Percentiles rank a stretch among this genome's conserved stretches.
These are phyloP conservation scores for Sanghuangporus sanghuang DNA, from an alignment of 1,284 basidiomycete species.

Conservation along the genomic window DNA sequence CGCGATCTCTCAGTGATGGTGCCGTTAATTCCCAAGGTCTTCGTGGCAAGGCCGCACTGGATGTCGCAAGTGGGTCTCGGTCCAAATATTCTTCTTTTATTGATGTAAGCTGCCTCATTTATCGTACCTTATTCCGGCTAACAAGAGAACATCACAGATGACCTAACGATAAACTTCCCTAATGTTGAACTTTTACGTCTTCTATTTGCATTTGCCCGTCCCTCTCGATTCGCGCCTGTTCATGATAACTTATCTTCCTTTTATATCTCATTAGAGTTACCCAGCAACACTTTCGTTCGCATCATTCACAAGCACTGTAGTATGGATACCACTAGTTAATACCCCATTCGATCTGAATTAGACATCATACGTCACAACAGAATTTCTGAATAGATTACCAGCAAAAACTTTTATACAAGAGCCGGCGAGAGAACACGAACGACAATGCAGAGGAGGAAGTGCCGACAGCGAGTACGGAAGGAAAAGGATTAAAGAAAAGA, in stretches of 20 bases:
- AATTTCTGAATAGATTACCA: neutral
- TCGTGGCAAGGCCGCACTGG: neutral
- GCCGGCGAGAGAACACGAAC: neutral
- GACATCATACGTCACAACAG: too few relatives aligned
- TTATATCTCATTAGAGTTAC: too few relatives aligned
- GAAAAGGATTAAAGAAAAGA: neutral
- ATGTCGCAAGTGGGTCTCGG: neutral
- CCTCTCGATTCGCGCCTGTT: too few relatives aligned
- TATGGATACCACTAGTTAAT: neutral
- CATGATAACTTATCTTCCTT: too few relatives aligned
- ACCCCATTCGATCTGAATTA: neutral
- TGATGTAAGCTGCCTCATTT: neutral
- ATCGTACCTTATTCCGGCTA: neutral
- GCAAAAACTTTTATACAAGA: neutral
- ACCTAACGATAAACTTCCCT: neutral
- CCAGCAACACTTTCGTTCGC: too few relatives aligned
- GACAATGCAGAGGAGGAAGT: neutral
- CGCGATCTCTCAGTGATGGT: neutral
- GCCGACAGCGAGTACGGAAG: neutral
- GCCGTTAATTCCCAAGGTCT: neutral
- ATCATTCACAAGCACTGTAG: too few relatives aligned
- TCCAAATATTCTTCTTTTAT: neutral
- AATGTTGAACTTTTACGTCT: neutral
- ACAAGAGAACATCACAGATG: neutral
- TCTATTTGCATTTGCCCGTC: too few relatives aligned